Percentiles rank a stretch among this genome's conserved stretches.
Evolutionary conservation across 495 filamentous ascomycete species (phyloP).

Genomic region (Penicillium tannophilum): DNA sequence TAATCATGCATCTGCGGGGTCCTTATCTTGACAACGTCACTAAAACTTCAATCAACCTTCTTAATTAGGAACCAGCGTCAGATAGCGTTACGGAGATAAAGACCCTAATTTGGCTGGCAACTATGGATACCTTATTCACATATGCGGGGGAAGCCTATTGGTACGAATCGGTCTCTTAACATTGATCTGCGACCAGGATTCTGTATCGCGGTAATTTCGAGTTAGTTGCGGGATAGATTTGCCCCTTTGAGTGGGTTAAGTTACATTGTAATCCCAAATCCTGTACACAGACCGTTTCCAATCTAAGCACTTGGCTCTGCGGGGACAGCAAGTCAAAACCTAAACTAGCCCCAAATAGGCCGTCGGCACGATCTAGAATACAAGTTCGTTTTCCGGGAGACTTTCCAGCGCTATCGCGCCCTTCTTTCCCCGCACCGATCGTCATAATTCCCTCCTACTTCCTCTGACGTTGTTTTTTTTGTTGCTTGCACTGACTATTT

Average conservation of each 20-base stretch:
- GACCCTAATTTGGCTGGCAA: neutral
- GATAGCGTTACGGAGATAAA: constrained; percentile 8
- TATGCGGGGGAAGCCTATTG: constrained; percentile 9
- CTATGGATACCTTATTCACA: constrained; percentile 1
- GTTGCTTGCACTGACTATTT: neutral
- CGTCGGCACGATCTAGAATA: neutral
- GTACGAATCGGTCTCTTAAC: constrained; percentile 1
- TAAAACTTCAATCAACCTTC: neutral
- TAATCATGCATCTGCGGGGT: neutral
- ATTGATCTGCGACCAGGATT: constrained; percentile 14
- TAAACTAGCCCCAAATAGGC: constrained; percentile 3
- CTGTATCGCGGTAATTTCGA: neutral
- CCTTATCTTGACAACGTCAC: neutral
- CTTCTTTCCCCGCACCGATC: constrained; percentile 10
- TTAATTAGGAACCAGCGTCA: neutral
- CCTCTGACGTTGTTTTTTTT: neutral
- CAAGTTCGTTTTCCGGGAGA: neutral
- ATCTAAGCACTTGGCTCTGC: neutral
- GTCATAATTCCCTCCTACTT: constrained; percentile 3
- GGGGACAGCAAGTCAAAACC: constrained; percentile 1
- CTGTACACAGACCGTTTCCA: constrained; percentile 12
- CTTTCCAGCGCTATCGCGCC: constrained; percentile 1
- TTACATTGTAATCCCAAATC: constrained; percentile 15
- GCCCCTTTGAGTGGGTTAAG: constrained; percentile 22
- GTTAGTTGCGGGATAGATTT: constrained; percentile 21